Evolutionary conservation across 345 rosid genomes (phyloP).

Genomic region (Firmiana major): DNA sequence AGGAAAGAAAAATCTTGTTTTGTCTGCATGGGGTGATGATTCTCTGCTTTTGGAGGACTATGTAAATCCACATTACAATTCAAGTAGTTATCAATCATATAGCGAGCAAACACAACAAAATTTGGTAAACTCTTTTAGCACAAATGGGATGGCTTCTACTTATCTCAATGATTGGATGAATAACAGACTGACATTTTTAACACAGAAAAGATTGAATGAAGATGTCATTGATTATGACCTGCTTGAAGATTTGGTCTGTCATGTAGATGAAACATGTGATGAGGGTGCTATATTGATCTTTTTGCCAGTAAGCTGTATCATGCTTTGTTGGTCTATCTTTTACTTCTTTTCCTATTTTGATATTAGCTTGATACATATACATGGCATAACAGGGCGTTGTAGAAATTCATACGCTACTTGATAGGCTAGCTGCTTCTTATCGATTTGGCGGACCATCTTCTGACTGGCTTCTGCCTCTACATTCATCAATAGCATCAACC

Average conservation of each 20-base stretch:
- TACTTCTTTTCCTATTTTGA: background rate
- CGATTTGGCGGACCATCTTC: conserved; percentile 77
- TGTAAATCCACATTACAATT: conserved; percentile 61
- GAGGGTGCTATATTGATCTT: conserved; percentile 84
- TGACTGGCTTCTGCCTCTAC: conserved; percentile 87
- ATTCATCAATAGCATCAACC: conserved; percentile 73
- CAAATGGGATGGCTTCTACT: background rate
- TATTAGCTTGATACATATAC: conserved; percentile 13
- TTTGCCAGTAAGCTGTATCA: conserved; percentile 64
- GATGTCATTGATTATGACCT: conserved; percentile 83
- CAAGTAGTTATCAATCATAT: conserved; percentile 57
- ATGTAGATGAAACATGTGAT: conserved; percentile 72
- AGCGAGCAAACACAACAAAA: conserved; percentile 66
- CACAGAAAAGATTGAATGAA: conserved; percentile 81
- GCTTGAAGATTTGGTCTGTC: conserved; percentile 82
- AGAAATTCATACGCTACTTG: conserved; percentile 68
- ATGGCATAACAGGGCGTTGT: conserved; percentile 55
- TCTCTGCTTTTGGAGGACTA: conserved; percentile 67
- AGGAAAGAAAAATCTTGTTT: conserved; percentile 88
- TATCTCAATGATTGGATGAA: background rate
- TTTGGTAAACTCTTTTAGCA: conserved; percentile 48
- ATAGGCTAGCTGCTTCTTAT: conserved; percentile 74
- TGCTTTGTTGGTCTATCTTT: background rate
- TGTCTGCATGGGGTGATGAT: conserved; percentile 91
- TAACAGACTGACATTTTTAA: background rate